Base-by-base conservation (phyloP, 345 rosid species). In the Ceriops decandra region DNA sequence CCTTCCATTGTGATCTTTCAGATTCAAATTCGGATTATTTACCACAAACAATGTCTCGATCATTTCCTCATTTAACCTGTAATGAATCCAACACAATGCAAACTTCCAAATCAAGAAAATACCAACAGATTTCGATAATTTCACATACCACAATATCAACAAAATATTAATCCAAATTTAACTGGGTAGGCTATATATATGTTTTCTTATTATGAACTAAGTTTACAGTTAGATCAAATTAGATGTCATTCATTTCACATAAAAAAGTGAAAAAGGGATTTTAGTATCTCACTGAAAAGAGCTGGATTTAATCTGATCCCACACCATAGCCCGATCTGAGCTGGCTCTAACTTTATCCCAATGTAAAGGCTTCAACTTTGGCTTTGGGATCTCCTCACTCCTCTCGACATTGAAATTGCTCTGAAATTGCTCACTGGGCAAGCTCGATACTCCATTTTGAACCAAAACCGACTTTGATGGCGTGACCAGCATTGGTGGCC, bases 271-370 rank as follows among this genome's bases (percentile, higher is more conserved):
- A 62, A 62, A 66, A 33, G 19, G 7, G 35, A 7, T 6, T 21
- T 56, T 0, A 62, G 32, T 15, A 67, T 78, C 99, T 88, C 68
- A 95, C 98, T 92, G 93, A 79, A 95, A 95, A 5, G 98, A 92
- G 82, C 92, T 92, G 46, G 96, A 78, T 77, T 82, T 86, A 28
- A 92, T 73, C 82, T 92, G 97, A 79, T 95, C 99, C 98, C 99
- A 95, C 79, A 87, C 98, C 90, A 87, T 95, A 59, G 74, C 96
- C 57, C 91, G 87, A 70, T 85, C 93, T 0, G 99, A 95, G 79
- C 91, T 90, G 17, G 98, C 96, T 68, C 90, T 76, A 70, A 95
- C 99, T 84, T 95, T 95, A 73, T 95, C 99, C 99, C 99, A 95
- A 53, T 95, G 98, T 73, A 95, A 83, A 71, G 99, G 78, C 78